Evolutionary conservation across 352 stramenopile species (phyloP), one percentile per base, ranked within the genome.

Genomic region (Aphanomyces invadans): DNA sequence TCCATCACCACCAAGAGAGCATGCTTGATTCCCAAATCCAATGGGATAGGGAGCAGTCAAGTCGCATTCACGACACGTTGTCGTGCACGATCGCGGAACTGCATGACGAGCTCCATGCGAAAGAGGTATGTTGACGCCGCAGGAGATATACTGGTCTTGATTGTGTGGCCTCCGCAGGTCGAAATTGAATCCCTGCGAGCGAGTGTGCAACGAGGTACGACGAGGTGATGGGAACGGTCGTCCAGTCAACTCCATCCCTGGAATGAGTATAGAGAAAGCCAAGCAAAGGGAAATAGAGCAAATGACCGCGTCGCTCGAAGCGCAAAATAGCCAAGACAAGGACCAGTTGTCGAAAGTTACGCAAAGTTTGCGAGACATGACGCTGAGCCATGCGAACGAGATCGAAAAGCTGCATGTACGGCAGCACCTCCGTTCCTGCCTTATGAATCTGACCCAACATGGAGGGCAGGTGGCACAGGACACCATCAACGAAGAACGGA

Each of bases 21-120:
- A 33, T 12, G 25, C 45, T 26, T 33, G 61, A 38, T 23, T 55
- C 61, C 4, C 74, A 80, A 10, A 60, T 69, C 19, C 68, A 76
- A 11, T 92, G 81, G 83, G 84, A 89, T 73, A 80, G 83, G 28
- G 78, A 93, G 60, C 82, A 91, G 52, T 62, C 76, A 3, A 66
- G 76, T 1, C 89, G 88, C 57, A 91, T 93, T 54, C 78, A 91
- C 25, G 65, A 76, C 11, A 91, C 84, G 11, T 62, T 93, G 21
- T 77, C 77, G 45, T 74, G 76, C 44, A 91, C 84, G 1, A 88
- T 93, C 29, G 73, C 86, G 11, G 84, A 93, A 55, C 77, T 93
- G 1, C 81, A 93, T 55, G 78, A 91, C n/a, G 84, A 91, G 31
- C 69, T 93, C 5, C 76, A 65, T 1, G 73, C 72, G 31, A 90